Evolutionary conservation across 768 basidiomycete species (phyloP).

Genomic region (Suillus bovinus): DNA sequence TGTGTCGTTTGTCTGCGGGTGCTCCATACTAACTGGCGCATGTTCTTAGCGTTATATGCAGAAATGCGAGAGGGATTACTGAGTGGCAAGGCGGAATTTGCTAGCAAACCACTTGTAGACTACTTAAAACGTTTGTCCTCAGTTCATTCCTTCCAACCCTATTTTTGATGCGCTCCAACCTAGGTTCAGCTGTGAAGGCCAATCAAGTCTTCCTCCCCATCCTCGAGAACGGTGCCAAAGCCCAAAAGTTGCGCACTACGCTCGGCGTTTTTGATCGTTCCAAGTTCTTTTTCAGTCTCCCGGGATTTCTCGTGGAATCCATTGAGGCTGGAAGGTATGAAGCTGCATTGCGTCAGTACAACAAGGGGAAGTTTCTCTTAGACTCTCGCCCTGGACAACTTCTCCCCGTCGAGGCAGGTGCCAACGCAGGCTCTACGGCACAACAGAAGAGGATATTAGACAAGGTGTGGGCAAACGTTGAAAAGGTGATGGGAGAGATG

Average conservation of each 20-base stretch:
- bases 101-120: constrained; percentile 77
- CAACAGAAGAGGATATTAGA: constrained; percentile 93
- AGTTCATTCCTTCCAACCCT: background rate
- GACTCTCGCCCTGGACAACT: constrained; percentile 89
- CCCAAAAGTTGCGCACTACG: constrained; percentile 88
- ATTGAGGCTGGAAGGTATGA: constrained; percentile 94
- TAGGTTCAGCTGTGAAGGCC: constrained; percentile 90
- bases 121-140: constrained; percentile 76
- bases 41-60: constrained; percentile 70
- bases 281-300: constrained; percentile 99
- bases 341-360: constrained; percentile 91
- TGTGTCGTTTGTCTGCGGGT: constrained; percentile 7
- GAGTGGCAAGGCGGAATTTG: constrained; percentile 75
- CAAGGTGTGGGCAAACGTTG: constrained; percentile 94
- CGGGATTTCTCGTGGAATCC: constrained; percentile 82
- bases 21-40: background rate
- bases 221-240: constrained; percentile 92
- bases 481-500: constrained; percentile 95
- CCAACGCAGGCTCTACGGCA: constrained; percentile 58
- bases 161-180: constrained; percentile 11
- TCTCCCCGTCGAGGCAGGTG: constrained; percentile 63
- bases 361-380: constrained; percentile 90
- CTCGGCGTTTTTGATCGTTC: constrained; percentile 94
- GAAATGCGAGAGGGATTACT: constrained; percentile 94
- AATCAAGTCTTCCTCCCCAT: constrained; percentile 96